A percentile compares a stretch with the other conserved stretches of the same genome.
phyloP scores from a whole-genome alignment of 441 rosid genomes.

The Erodium trifolium region DNA sequence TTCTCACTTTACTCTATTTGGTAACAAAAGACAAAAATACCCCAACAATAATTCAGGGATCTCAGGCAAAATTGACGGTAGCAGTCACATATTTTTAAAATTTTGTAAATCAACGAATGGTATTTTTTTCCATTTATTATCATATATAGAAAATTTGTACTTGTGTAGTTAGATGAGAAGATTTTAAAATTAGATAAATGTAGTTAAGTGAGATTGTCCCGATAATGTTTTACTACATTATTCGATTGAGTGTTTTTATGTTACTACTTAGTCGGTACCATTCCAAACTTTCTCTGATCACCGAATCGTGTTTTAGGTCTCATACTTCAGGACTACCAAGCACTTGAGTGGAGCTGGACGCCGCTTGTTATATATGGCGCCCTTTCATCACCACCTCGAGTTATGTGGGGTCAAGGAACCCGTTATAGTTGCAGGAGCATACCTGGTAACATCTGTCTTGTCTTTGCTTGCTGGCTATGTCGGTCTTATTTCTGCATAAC shows the following conservation, averaged over 20 bases:
- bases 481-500: conserved; percentile 62
- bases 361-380: conserved; percentile 46
- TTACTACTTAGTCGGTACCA: background rate
- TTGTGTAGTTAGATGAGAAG: no score
- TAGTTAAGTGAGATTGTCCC: no score
- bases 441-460: conserved; percentile 45
- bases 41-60: no score
- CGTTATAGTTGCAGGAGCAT: conserved; percentile 53
- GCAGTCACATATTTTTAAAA: no score
- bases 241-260: no score
- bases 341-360: conserved; percentile 36
- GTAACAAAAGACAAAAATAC: no score
- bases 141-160: no score
- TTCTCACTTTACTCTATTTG: no score
- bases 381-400: conserved; percentile 61
- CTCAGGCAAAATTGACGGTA: no score
- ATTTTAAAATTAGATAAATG: no score
- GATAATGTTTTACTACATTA: background rate
- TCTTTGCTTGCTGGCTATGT: conserved; percentile 66
- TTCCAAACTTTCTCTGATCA: conserved; percentile 5
- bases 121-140: no score
- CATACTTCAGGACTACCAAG: conserved; percentile 40
- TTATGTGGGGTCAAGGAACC: conserved; percentile 60
- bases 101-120: no score
- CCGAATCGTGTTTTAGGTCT: conserved; percentile 33